Percentiles rank a stretch among this genome's conserved stretches.
phyloP scores from a whole-genome alignment of 2,329 filamentous ascomycete genomes.

The Simplicillium sp. region DNA sequence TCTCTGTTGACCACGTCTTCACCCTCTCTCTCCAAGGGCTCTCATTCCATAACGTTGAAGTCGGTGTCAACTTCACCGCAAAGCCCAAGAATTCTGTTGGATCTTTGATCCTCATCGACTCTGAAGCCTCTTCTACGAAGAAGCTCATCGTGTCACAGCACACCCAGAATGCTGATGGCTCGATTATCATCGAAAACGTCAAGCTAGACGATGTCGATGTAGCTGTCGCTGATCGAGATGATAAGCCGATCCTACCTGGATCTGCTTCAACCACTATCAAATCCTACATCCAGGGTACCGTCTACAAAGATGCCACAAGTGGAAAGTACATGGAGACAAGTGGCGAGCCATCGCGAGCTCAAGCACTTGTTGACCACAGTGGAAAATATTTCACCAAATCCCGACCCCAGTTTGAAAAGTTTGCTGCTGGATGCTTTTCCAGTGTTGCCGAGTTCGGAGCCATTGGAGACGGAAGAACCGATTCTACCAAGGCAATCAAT shows the following conservation, averaged over 20 bases:
- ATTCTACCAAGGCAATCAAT: conserved; percentile 80
- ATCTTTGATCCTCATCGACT: conserved; percentile 8
- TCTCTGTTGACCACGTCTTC: conserved; percentile 7
- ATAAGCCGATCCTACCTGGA: conserved; percentile 1
- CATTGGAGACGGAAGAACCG: conserved; percentile 53
- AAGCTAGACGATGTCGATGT: conserved; percentile 3
- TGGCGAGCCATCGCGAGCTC: conserved; percentile 4
- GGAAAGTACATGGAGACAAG: neutral
- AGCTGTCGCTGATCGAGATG: conserved; percentile 4
- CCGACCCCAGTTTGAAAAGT: conserved; percentile 7
- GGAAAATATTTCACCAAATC: conserved; percentile 8
- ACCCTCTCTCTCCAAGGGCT: conserved; percentile 7
- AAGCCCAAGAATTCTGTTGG: conserved; percentile 6
- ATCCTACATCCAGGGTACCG: no score
- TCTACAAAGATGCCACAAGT: no score
- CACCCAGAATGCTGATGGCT: conserved; percentile 7
- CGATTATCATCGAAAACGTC: conserved; percentile 9
- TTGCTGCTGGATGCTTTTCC: conserved; percentile 8
- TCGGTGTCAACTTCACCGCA: conserved; percentile 7
- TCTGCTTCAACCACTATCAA: no score
- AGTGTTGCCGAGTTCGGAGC: conserved; percentile 65
- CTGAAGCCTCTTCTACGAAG: conserved; percentile 6
- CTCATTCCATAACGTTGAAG: conserved; percentile 6
- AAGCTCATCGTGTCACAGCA: conserved; percentile 7
- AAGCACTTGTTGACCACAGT: conserved; percentile 6